These are phyloP conservation scores for Exophiala calicioides DNA, from an alignment of 2,329 filamentous ascomycete species.

Conservation along the genomic window DNA sequence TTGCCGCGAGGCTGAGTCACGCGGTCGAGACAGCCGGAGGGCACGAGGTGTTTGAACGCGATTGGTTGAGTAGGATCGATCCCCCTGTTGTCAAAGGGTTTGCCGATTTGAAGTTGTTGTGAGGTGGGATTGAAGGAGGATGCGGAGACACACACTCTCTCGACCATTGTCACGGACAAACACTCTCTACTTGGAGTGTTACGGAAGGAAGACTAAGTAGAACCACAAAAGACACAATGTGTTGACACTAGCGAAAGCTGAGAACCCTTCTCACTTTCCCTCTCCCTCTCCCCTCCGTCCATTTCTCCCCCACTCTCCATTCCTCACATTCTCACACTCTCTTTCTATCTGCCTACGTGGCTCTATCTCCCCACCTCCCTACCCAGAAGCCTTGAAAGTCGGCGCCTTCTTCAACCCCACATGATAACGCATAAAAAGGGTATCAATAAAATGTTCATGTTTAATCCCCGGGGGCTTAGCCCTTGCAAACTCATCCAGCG, in stretches of 20 bases:
- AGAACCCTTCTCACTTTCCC: no score
- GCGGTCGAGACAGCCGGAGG: conserved; percentile 26
- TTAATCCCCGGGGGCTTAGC: conserved; percentile 79
- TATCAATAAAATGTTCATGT: conserved; percentile 85
- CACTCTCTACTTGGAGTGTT: no score
- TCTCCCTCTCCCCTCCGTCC: no score
- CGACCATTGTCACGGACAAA: not conserved
- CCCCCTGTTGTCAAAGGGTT: conserved; percentile 28
- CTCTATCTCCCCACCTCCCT: not conserved
- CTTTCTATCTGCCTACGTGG: no score
- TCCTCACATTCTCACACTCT: no score
- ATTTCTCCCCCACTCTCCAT: no score
- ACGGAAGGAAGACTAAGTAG: no score
- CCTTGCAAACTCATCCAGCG: conserved; percentile 74
- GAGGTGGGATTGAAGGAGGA: not conserved
- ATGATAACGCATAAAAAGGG: conserved; percentile 76
- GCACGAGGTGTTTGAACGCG: conserved; percentile 24
- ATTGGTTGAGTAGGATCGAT: conserved; percentile 30
- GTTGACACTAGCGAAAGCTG: no score
- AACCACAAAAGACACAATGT: no score
- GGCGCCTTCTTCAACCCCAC: conserved; percentile 47
- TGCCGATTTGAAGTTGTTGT: conserved; percentile 28
- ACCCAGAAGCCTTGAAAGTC: conserved; percentile 9
- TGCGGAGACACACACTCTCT: not conserved
- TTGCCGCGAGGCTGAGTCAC: conserved; percentile 49